Percentiles rank a stretch among this genome's conserved stretches.
Conservation (phyloP, 371 early-diverging fungal genomes). For the Rhizopus arrhizus region DNA sequence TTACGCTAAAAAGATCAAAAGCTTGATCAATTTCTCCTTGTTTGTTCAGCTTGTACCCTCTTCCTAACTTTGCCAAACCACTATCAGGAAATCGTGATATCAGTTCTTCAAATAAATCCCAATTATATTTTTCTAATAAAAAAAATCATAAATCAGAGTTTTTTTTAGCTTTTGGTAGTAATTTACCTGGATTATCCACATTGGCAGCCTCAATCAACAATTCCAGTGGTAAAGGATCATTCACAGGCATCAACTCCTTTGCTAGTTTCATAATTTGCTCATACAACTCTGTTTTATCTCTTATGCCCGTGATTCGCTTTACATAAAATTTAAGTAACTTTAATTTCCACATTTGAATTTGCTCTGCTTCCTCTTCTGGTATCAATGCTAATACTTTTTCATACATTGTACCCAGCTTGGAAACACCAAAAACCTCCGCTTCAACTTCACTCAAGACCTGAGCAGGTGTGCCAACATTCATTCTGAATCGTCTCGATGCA, state of each 20-base stretch:
- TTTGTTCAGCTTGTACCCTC: slow-evolving; percentile 48
- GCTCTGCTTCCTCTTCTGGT: slow-evolving; percentile 18
- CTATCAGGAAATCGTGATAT: slow-evolving; percentile 52
- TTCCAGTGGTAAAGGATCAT: slow-evolving; percentile 53
- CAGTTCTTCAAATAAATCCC: slow-evolving; percentile 40
- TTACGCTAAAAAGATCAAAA: slow-evolving; percentile 47
- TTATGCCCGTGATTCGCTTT: slow-evolving; percentile 29
- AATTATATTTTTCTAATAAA: slow-evolving; percentile 50
- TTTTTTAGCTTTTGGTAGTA: neutral
- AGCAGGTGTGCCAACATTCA: slow-evolving; percentile 69
- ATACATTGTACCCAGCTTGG: slow-evolving; percentile 56
- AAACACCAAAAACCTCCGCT: slow-evolving; percentile 60
- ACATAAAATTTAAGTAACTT: slow-evolving; percentile 36
- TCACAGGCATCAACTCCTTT: slow-evolving; percentile 30
- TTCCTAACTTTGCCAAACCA: slow-evolving; percentile 55
- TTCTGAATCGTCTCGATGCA: slow-evolving; percentile 66
- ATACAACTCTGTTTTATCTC: slow-evolving; percentile 37
- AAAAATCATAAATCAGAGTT: neutral
- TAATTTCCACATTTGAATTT: slow-evolving; percentile 25
- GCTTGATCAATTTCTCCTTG: slow-evolving; percentile 48
- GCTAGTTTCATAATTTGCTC: slow-evolving; percentile 43
- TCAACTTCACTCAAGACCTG: slow-evolving; percentile 59
- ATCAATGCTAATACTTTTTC: slow-evolving; percentile 41
- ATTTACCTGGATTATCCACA: slow-evolving; percentile 41
- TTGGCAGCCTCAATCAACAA: slow-evolving; percentile 54